Evolutionary conservation across 345 rosid species (phyloP), one percentile per base, ranked within the genome.

Genomic region (Ceriops zippeliana): DNA sequence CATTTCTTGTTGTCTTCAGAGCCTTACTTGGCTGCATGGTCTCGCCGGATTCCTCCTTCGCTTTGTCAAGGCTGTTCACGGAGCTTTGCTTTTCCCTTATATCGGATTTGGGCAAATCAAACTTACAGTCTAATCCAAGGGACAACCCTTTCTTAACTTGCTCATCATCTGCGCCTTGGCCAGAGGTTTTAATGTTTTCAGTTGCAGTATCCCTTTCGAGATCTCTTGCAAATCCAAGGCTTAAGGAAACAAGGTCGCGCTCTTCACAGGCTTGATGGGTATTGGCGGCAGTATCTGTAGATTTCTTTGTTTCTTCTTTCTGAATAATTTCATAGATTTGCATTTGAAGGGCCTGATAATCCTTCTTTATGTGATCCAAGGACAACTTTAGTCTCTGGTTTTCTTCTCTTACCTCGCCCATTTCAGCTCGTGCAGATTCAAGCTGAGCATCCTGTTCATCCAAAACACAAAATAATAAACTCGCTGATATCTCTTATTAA

Each of bases 391-490:
- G 84, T 62, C 88, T 89, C 75, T 82, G 74, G 54, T 93, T 93
- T 76, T 93, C 97, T 73, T 89, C 90, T 79, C 76, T 87, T 52
- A 81, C 90, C 60, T 82, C 92, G 16, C 79, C 87, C 89, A 90
- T 85, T 78, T 90, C 89, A 3, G 84, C 86, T 81, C 85, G 85
- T 4, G 87, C 81, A 42, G 85, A 84, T 66, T 87, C 89, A 73
- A 90, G 80, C 82, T 78, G 70, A 60, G 74, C 80, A 73, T 79
- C 83, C 87, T 81, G 74, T 17, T 38, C 16, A 65, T 35, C 17
- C 7, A 31, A 6, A 63, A 20, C 34, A 46, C 5, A 22, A 28
- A 24, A 61, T 5, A 31, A 70, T 15, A 5, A 58, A 59, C n/a
- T 15, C 1, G 27, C 27, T 35, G 38, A 37, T 2, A 22, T 22